Percentiles rank a stretch among this genome's conserved stretches.
phyloP scores from a whole-genome alignment of 805 yeast genomes.

The Metschnikowia henanensis region DNA sequence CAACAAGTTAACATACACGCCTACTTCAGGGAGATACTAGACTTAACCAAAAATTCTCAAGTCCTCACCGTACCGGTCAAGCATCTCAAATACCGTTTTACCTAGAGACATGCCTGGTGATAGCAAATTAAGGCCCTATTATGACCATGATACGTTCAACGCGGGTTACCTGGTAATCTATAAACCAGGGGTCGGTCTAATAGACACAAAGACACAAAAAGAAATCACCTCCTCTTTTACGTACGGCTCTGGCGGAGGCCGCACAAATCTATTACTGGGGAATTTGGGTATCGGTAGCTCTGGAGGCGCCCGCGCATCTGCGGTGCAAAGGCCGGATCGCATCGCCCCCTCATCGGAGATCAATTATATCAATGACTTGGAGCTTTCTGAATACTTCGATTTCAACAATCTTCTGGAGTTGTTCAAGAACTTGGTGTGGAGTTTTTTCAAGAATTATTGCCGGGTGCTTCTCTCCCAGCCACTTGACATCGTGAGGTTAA shows the following conservation, averaged over 20 bases:
- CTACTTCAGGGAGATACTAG: too few species aligned
- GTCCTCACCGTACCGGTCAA: too few species aligned
- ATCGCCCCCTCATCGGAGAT: slow-evolving; percentile 24
- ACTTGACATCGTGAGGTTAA: slow-evolving; percentile 75
- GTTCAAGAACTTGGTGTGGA: slow-evolving; percentile 53
- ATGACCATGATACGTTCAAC: slow-evolving; percentile 65
- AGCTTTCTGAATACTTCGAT: slow-evolving; percentile 67
- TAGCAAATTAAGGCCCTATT: slow-evolving; percentile 58
- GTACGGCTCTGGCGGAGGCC: slow-evolving; percentile 9
- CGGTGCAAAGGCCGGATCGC: slow-evolving; percentile 3
- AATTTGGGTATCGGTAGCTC: slow-evolving; percentile 10
- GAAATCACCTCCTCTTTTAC: slow-evolving; percentile 32
- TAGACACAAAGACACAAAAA: slow-evolving; percentile 44
- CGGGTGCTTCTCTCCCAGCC: slow-evolving; percentile 80
- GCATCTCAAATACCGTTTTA: too few species aligned
- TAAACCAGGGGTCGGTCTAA: slow-evolving; percentile 61
- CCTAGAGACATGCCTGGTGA: slow-evolving; percentile 22
- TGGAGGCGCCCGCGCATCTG: slow-evolving; percentile 2
- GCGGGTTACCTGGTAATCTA: slow-evolving; percentile 62
- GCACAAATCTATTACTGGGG: slow-evolving; percentile 11
- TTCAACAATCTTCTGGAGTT: slow-evolving; percentile 55
- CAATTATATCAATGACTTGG: slow-evolving; percentile 56
- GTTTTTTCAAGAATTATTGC: slow-evolving; percentile 67
- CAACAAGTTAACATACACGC: too few species aligned
- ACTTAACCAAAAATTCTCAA: too few species aligned